Conservation (phyloP, 176 grass and related monocot genomes). For the Avena insularis region DNA sequence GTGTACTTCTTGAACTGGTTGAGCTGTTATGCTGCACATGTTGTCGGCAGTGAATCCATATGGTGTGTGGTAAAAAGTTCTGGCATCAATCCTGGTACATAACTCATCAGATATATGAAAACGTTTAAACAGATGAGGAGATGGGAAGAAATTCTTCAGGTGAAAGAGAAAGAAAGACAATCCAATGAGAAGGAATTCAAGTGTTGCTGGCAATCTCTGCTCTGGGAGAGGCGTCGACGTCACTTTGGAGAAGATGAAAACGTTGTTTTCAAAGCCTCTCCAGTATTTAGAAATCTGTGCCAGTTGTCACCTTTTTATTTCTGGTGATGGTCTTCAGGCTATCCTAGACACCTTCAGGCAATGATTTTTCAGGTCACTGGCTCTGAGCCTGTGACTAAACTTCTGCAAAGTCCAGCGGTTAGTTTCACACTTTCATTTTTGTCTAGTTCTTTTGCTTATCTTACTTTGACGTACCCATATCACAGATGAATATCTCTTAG, state of each 20-base stretch:
- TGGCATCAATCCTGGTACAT: not conserved
- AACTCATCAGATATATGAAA: not conserved
- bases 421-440: not conserved
- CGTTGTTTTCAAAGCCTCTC: not conserved
- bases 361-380: not conserved
- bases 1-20: not conserved
- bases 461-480: not conserved
- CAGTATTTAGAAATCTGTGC: not conserved
- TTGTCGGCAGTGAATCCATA: constrained; percentile 2
- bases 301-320: not conserved
- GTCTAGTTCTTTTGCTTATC: not conserved
- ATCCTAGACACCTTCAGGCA: not conserved
- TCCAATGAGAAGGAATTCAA: not conserved
- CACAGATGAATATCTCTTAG: not conserved
- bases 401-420: not conserved
- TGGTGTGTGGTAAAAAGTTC: not conserved
- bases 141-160: not conserved
- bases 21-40: not conserved
- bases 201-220: not conserved
- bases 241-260: not conserved
- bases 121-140: not conserved
- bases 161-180: not conserved
- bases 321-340: not conserved
- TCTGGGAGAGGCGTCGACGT: not conserved
- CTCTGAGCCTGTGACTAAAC: not conserved